Evolutionary conservation across 2,329 filamentous ascomycete species (phyloP), one percentile per base, ranked within the genome.

Genomic region (Apiospora rasikravindrae): DNA sequence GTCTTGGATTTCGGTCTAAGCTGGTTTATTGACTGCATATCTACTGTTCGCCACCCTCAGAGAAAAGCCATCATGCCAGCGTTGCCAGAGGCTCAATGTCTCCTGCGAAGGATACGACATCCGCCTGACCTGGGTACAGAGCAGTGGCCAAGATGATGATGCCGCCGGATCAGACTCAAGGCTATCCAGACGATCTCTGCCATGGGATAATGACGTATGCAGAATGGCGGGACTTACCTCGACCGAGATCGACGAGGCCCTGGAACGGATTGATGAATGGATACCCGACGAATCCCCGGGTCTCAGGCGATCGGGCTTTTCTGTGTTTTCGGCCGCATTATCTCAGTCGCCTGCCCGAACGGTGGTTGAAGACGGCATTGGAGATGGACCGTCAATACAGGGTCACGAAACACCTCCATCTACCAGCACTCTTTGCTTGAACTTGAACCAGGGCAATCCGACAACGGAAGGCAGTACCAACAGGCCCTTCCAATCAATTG

Each of bases 41-140:
- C 26, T 1, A 16, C 26, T 49, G 5, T 2, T 16, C 26, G 51
- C 13, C 51, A 4, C 14, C 7, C 4, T 14, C 19, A 64, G 57
- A n/a, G 51, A 61, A 0, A 71, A 45, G 1, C 76, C 73, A 7
- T 44, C 53, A 16, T 77, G 76, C 44, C 47, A 69, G 10, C 47
- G 68, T 24, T 69, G 68, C 47, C 16, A 33, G 10, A 69, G 64
- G 14, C 69, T 74, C n/a, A 73, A 73, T 1, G 53, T 76, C 26
- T n/a, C 69, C 16, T 77, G 76, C 33, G 72, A 76, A 42, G 76
- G 76, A 1, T 77, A 77, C 45, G 75, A 71, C 10, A 51, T 76
- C 7, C 73, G 75, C 8, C 70, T 77, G 19, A 73, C 69, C 29
- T 76, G 74, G 75, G 61, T 75, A 1, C 40, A n/a, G 22, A 71